Evolutionary conservation across 345 rosid genomes (phyloP).

Genomic region (Noccaea bulbosa): DNA sequence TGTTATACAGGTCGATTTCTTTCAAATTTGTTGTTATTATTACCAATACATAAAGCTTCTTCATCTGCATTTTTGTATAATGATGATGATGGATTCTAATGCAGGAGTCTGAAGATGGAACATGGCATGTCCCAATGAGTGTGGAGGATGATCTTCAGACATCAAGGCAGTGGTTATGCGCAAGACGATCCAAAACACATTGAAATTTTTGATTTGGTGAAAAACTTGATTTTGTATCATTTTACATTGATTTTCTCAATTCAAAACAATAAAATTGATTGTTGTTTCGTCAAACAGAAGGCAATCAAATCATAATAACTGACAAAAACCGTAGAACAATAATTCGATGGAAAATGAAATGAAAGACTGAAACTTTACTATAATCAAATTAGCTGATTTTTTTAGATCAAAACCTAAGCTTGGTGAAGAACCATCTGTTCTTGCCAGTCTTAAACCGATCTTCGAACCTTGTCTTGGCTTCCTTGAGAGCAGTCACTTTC

Average conservation of each 20-base stretch:
- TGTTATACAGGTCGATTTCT: constrained; percentile 75
- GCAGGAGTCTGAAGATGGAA: constrained; percentile 90
- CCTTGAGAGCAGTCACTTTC: constrained; percentile 53
- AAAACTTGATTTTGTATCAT: constrained; percentile 28
- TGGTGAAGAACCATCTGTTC: constrained; percentile 59
- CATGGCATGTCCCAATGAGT: constrained; percentile 82
- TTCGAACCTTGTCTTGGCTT: constrained; percentile 50
- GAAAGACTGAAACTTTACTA: not conserved
- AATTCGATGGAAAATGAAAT: not conserved
- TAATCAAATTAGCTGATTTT: not conserved
- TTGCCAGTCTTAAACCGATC: constrained; percentile 56
- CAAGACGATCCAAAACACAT: constrained; percentile 49
- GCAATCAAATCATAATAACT: not conserved
- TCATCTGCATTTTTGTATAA: constrained; percentile 5
- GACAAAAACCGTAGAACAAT: not conserved
- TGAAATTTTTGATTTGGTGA: constrained; percentile 24
- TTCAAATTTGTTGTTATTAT: not conserved
- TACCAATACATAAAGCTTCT: not conserved
- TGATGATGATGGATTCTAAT: constrained; percentile 1
- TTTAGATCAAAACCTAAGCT: constrained; percentile 48
- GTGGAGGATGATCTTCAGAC: constrained; percentile 65
- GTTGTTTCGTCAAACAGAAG: not conserved
- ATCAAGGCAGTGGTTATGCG: constrained; percentile 82
- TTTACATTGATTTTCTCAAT: constrained; percentile 17
- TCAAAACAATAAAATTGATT: not conserved